Conservation (phyloP, 306 rosid genomes). For the Benincasa hispida region DNA sequence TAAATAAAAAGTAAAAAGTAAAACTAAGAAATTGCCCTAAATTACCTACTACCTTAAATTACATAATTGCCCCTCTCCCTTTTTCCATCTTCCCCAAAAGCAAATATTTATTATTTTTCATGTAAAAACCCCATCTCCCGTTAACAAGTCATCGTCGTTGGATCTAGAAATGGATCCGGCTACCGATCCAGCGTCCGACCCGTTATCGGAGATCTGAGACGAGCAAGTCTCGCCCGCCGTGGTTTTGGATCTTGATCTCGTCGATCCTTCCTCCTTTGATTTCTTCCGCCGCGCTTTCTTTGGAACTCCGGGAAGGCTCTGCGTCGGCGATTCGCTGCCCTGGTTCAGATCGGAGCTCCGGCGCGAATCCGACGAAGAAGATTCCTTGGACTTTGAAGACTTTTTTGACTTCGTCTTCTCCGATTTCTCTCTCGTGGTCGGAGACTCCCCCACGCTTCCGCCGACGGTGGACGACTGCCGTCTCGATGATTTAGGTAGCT, state of each 20-base stretch:
- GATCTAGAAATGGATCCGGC: slow-evolving; percentile 12
- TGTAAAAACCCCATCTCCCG: slow-evolving; percentile 14
- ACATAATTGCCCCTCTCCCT: neutral
- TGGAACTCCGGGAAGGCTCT: slow-evolving; percentile 32
- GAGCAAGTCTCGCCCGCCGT: slow-evolving; percentile 11
- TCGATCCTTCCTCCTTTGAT: slow-evolving; percentile 32
- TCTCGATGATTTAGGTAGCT: slow-evolving; percentile 33
- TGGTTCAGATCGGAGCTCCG: slow-evolving; percentile 14
- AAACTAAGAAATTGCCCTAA: slow-evolving; percentile 15
- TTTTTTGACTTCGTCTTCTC: slow-evolving; percentile 40
- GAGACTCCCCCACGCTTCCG: slow-evolving; percentile 20
- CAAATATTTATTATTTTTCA: neutral
- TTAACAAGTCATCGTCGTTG: slow-evolving; percentile 15
- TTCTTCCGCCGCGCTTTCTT: slow-evolving; percentile 44
- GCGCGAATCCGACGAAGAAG: slow-evolving; percentile 14
- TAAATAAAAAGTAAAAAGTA: neutral
- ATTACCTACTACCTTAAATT: slow-evolving; percentile 7
- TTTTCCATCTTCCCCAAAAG: neutral
- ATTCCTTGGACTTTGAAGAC: slow-evolving; percentile 34
- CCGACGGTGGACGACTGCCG: slow-evolving; percentile 16
- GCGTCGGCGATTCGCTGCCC: slow-evolving; percentile 24
- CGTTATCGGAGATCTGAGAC: slow-evolving; percentile 11
- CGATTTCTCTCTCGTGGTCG: slow-evolving; percentile 30
- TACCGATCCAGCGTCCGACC: slow-evolving; percentile 8
- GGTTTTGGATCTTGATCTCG: slow-evolving; percentile 26